Conservation (phyloP, 306 rosid species). For the Argentina anserina region DNA sequence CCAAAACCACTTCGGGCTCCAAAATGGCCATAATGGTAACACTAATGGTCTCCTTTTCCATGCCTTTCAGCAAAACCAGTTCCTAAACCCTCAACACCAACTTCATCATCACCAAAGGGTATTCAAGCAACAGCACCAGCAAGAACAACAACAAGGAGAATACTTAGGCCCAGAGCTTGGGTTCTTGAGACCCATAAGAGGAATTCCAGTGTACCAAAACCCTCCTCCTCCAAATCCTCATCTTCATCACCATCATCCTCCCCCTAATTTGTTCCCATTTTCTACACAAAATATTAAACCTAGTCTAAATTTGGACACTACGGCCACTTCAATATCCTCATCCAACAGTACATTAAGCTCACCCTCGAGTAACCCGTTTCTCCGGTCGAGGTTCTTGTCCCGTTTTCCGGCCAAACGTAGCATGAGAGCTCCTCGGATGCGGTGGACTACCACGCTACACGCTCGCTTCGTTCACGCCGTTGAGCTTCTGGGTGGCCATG, state of each 20-base stretch:
- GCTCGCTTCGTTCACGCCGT: constrained; percentile 98
- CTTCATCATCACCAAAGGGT: constrained; percentile 21
- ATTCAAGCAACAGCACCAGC: constrained; percentile 30
- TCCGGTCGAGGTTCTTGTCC: constrained; percentile 79
- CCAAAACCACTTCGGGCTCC: constrained; percentile 25
- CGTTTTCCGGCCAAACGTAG: constrained; percentile 85
- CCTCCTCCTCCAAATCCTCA: constrained; percentile 30
- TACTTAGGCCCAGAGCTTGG: constrained; percentile 51
- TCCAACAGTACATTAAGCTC: constrained; percentile 13
- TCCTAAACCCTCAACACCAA: constrained; percentile 10
- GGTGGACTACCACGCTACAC: constrained; percentile 95
- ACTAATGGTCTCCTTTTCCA: constrained; percentile 10
- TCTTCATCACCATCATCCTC: constrained; percentile 7
- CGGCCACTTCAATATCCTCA: constrained; percentile 19
- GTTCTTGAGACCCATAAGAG: constrained; percentile 84
- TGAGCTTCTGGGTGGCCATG: constrained; percentile 96
- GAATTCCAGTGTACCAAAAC: constrained; percentile 89
- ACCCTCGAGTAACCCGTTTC: constrained; percentile 9
- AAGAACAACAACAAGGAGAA: constrained; percentile 31
- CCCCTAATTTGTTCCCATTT: constrained; percentile 44
- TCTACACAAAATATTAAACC: constrained; percentile 28
- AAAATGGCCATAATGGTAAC: not conserved
- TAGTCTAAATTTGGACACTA: constrained; percentile 25
- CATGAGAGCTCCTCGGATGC: constrained; percentile 99
- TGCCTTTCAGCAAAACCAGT: constrained; percentile 22